Base-by-base conservation (phyloP, 2,329 filamentous ascomycete genomes). In the Colletotrichum caudatum region DNA sequence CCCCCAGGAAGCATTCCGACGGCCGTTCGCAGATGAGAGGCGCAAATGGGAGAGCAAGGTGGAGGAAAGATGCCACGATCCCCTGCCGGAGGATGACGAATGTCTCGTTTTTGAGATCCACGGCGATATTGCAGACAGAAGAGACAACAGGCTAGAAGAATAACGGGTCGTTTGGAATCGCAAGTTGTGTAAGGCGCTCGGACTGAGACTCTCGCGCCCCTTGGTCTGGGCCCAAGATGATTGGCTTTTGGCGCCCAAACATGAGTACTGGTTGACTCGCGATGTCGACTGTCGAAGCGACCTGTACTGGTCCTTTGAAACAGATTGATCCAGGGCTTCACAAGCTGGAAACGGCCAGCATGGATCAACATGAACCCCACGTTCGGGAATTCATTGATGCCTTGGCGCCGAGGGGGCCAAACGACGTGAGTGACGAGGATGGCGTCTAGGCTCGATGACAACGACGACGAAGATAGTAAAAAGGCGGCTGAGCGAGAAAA, bases 11-110 rank as follows among this genome's bases (percentile, higher is more conserved):
- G 18, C 46, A 69, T 60, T 64, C 69, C 53, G 29, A 41, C 37
- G 14, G 39, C 69, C 35, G 69, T 72, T 72, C 69, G 69, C 69
- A 69, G 69, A 69, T 64, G 65, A 48, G 33, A 59, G 54, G n/a
- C 14, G 39, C 54, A 56, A 68, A 59, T 68, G 18, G 64, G 20
- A n/a, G 59, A 18, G 11, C 64, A 41, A 54, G 26, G 54, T 29
- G 26, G 69, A 64, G 59, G 46, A 57, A 62, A 64, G 39, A 69
- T 64, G 39, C 56, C 44, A 54, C 65, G 11, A 53, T 57, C 33
- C 53, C 64, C 29, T 54, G 26, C 46, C 26, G 29, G 58, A 8
- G 48, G 59, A 48, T 18, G 4, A 37, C 11, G 12, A 39, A 44
- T 72, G 69, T 72, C 69, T 72, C 26, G 37, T 26, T 29, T 69